Conservation (phyloP, 1,284 basidiomycete species). For the Ganoderma boninense region DNA sequence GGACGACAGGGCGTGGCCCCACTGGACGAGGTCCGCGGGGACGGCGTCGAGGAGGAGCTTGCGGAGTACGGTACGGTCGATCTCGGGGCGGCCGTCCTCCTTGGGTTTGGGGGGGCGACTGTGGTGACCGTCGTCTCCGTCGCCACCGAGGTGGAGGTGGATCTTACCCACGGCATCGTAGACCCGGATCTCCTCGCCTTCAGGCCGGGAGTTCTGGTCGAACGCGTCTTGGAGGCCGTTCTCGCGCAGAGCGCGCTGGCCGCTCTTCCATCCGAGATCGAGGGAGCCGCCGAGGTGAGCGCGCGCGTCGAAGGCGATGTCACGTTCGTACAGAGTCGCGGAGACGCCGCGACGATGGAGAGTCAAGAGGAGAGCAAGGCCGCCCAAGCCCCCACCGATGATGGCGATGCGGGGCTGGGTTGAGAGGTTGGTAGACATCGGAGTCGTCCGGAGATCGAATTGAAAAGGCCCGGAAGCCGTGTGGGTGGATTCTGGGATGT, state of each 20-base stretch:
- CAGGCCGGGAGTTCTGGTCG: conserved; percentile 14
- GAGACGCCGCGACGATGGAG: conserved; percentile 10
- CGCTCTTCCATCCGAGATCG: conserved; percentile 26
- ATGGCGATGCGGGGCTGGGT: conserved; percentile 11
- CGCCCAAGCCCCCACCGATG: conserved; percentile 14
- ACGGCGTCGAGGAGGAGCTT: conserved; percentile 24
- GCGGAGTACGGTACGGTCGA: conserved; percentile 27
- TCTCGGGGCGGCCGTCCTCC: conserved; percentile 22
- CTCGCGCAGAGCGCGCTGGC: conserved; percentile 26
- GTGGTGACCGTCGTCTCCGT: not conserved
- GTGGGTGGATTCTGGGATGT: too few relatives aligned
- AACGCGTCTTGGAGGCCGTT: conserved; percentile 28
- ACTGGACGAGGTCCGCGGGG: conserved; percentile 19
- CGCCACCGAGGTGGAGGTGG: not conserved
- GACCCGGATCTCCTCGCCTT: conserved; percentile 22
- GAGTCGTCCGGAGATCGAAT: too few relatives aligned
- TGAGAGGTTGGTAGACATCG: not conserved
- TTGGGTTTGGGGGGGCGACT: too few relatives aligned
- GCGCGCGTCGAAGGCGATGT: conserved; percentile 13
- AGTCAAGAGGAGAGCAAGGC: conserved; percentile 13
- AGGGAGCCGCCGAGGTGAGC: conserved; percentile 26
- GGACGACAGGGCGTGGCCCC: conserved; percentile 20
- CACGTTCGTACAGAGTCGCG: conserved; percentile 12
- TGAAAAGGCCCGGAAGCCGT: too few relatives aligned
- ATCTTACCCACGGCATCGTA: conserved; percentile 14